Conservation (phyloP, 140 eudicot species). For the Bidens hawaiensis region DNA sequence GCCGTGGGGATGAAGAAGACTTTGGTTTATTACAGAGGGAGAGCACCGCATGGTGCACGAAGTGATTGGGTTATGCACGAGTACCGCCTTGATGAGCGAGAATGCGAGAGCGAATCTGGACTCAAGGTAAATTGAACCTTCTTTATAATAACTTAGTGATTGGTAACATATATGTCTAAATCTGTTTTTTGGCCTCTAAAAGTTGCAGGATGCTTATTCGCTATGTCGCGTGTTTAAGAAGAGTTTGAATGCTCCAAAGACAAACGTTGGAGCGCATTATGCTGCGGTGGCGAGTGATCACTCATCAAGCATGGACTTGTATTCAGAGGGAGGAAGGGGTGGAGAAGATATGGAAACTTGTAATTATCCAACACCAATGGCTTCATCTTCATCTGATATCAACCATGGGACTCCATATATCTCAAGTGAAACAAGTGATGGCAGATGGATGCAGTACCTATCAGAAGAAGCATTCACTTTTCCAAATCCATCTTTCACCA, state of each 20-base stretch:
- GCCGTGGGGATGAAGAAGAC: conserved; percentile 97
- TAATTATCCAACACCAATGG: conserved; percentile 45
- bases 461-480: conserved; percentile 76
- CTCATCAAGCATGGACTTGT: conserved; percentile 62
- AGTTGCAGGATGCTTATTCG: conserved; percentile 90
- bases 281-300: conserved; percentile 53
- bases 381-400: conserved; percentile 42
- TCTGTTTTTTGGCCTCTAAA: conserved; percentile 7
- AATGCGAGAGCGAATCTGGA: conserved; percentile 71
- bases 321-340: conserved; percentile 74
- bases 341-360: conserved; percentile 56
- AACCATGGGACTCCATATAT: conserved; percentile 43
- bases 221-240: conserved; percentile 93
- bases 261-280: conserved; percentile 39
- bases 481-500: conserved; percentile 49
- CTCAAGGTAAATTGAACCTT: conserved; percentile 66
- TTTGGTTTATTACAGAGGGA: conserved; percentile 91
- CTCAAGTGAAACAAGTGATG: conserved; percentile 37
- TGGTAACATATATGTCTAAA: not conserved
- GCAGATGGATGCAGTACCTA: conserved; percentile 79
- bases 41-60: conserved; percentile 98
- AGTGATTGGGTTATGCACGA: conserved; percentile 99
- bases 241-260: conserved; percentile 67
- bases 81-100: conserved; percentile 85
- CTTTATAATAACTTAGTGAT: not conserved